Conservation (phyloP, 176 grass and related monocot genomes). For the Carex scoparia region DNA sequence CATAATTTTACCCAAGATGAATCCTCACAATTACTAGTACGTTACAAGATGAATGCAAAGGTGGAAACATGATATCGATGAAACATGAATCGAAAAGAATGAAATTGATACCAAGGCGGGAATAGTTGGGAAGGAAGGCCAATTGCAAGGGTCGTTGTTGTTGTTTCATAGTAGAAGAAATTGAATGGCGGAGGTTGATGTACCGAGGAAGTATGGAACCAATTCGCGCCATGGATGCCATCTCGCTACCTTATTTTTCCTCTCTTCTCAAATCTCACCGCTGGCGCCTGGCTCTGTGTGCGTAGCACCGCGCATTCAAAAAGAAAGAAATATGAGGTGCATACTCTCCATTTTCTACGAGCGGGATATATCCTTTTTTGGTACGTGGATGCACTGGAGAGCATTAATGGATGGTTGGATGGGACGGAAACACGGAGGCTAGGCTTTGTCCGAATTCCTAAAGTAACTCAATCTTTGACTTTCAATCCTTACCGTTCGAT, state of each 20-base stretch:
- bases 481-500: too few relatives aligned
- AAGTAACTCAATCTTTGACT: too few relatives aligned
- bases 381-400: neutral
- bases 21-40: too few relatives aligned
- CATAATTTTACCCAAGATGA: neutral
- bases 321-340: too few relatives aligned
- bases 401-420: neutral
- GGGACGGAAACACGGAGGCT: neutral
- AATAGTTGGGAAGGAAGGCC: neutral
- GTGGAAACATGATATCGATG: too few relatives aligned
- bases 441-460: too few relatives aligned
- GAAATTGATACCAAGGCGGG: neutral
- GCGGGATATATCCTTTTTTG: neutral
- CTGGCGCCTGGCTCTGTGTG: too few relatives aligned
- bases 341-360: neutral
- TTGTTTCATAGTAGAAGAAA: neutral
- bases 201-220: constrained; percentile 19
- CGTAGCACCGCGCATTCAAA: neutral
- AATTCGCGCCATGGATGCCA: constrained; percentile 24
- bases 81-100: too few relatives aligned
- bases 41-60: too few relatives aligned
- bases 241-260: neutral
- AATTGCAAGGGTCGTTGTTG: too few relatives aligned
- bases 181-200: constrained; percentile 1
- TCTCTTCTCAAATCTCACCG: neutral